Evolutionary conservation across 352 stramenopile genomes (phyloP), one percentile per base, ranked within the genome.

Genomic region (Thalassiosira hispida): DNA sequence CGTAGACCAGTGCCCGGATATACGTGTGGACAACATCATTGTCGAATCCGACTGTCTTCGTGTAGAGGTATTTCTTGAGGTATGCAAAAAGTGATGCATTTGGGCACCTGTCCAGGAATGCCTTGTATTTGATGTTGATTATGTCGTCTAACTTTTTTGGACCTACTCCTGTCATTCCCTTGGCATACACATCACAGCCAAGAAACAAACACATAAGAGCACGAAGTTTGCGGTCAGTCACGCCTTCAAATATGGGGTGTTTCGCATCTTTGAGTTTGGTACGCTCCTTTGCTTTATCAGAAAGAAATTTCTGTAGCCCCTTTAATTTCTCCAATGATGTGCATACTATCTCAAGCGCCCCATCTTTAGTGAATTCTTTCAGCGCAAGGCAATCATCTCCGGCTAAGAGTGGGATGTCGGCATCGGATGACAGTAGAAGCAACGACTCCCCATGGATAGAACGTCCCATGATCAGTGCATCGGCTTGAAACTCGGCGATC

Each of bases 381-480:
- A 81, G 25, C 18, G 3, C 6, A 16, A 81, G 70, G 27, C 38
- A 80, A 25, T 20, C 9, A 59, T 74, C 73, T 25, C 73, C 63
- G 11, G 55, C 23, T 1, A 71, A 1, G 12, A 81, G 64, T 3
- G 51, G 55, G 22, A 81, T 81, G 25, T 81, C 53, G 0, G 42
- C n/a, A 62, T 81, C 66, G 0, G n/a, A 64, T n/a, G 65, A 53
- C 20, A 77, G 11, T 12, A 55, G 38, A 65, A 81, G 72, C 8
- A 73, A 4, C 25, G 73, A 23, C 16, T 52, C 0, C 5, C 31
- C 29, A 5, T 53, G 51, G 1, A 70, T 9, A 22, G 68, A 27
- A 31, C 62, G 20, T 31, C 55, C 73, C 16, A 62, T 25, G n/a
- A 81, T 77, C 12, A 59, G 29, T 20, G 46, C 38, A 71, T 81